phyloP scores from a whole-genome alignment of 345 rosid genomes.

The Erucastrum elatum region DNA sequence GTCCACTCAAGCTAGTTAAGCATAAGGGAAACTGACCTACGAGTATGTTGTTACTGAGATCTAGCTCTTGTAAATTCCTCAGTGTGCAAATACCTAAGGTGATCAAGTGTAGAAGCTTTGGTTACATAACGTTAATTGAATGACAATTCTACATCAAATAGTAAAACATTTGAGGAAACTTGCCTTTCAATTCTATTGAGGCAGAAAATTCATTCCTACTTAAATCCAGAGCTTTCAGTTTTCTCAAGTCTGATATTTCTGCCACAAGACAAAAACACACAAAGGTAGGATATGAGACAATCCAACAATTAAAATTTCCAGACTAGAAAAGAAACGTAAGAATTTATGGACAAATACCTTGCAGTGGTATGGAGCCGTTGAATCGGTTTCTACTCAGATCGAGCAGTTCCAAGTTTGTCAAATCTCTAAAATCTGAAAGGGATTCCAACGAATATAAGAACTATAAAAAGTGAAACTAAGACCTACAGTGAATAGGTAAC shows the following conservation, averaged over 20 bases:
- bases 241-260: not conserved
- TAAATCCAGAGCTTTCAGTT: constrained; percentile 20
- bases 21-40: constrained; percentile 12
- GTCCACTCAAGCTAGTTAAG: not conserved
- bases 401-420: not conserved
- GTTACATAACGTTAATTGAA: not conserved
- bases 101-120: not conserved
- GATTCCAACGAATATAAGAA: not conserved
- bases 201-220: not conserved
- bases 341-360: not conserved
- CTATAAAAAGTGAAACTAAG: not conserved
- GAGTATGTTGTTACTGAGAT: constrained; percentile 6
- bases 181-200: not conserved
- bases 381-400: not conserved
- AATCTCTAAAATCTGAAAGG: not conserved
- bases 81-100: not conserved
- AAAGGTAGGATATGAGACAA: not conserved
- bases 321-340: not conserved
- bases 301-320: not conserved
- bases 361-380: not conserved
- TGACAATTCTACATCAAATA: not conserved
- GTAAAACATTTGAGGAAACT: not conserved
- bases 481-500: not conserved
- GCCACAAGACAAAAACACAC: not conserved
- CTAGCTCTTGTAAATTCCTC: constrained; percentile 8